These are phyloP conservation scores for Aspergillus cejpii DNA, from an alignment of 2,329 filamentous ascomycete species.

Conservation along the genomic window DNA sequence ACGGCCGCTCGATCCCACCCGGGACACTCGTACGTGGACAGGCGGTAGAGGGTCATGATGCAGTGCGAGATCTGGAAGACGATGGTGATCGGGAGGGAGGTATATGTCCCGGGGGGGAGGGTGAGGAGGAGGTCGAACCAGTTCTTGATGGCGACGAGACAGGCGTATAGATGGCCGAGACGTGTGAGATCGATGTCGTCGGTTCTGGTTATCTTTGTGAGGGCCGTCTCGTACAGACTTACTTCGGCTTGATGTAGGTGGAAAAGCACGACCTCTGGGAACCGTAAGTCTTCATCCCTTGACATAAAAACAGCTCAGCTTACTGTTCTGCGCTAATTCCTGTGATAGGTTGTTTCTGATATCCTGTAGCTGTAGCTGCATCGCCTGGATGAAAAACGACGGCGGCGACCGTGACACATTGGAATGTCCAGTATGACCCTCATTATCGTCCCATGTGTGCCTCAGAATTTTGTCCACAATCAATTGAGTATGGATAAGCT, in stretches of 20 bases:
- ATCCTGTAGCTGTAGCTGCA: constrained; percentile 3
- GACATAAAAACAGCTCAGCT: too few relatives aligned
- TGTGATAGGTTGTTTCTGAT: constrained; percentile 1
- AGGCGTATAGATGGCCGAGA: constrained; percentile 30
- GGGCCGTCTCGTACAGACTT: constrained; percentile 13
- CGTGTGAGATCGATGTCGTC: constrained; percentile 8
- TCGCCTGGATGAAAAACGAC: not conserved
- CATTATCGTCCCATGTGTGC: constrained; percentile 1
- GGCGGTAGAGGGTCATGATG: constrained; percentile 36
- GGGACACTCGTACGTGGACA: constrained; percentile 38
- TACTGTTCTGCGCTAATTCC: constrained; percentile 7
- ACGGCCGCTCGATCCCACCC: constrained; percentile 40
- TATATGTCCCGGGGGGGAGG: constrained; percentile 25
- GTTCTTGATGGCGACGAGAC: constrained; percentile 30
- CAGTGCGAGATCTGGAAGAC: constrained; percentile 35
- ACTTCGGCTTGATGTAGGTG: constrained; percentile 13
- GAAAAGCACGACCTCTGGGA: constrained; percentile 9
- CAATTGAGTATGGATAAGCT: constrained; percentile 4
- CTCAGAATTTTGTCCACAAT: constrained; percentile 5
- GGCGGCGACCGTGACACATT: not conserved
- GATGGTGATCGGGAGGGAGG: constrained; percentile 31
- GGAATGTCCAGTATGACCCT: not conserved
- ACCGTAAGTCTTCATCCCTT: too few relatives aligned
- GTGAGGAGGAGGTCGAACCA: constrained; percentile 38
- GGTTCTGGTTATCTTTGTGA: constrained; percentile 7